A percentile compares a stretch with the other conserved stretches of the same genome.
phyloP scores from a whole-genome alignment of 768 basidiomycete genomes.

The Pisolithus microcarpus region DNA sequence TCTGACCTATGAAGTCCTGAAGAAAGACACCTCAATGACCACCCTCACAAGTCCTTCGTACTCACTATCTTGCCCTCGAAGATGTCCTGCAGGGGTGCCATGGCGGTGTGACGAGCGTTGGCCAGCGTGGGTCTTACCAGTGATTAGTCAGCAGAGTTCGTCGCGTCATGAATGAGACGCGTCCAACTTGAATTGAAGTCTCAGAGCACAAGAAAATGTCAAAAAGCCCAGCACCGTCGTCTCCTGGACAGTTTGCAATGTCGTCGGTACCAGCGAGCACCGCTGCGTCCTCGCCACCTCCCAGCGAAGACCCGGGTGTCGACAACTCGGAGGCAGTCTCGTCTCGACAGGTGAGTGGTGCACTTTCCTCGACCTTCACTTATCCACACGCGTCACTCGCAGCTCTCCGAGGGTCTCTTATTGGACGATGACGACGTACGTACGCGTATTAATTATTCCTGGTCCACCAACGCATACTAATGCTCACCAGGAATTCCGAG shows the following conservation, averaged over 20 bases:
- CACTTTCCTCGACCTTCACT: background rate
- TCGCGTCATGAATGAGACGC: background rate
- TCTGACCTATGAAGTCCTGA: slow-evolving; percentile 29
- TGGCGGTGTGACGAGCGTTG: slow-evolving; percentile 4
- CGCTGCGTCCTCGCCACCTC: slow-evolving; percentile 22
- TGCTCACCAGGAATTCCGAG: background rate
- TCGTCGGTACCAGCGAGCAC: slow-evolving; percentile 21
- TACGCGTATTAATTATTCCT: background rate
- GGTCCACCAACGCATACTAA: background rate
- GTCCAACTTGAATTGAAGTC: background rate
- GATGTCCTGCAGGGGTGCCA: slow-evolving; percentile 19
- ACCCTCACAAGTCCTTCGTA: background rate
- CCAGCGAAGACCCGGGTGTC: slow-evolving; percentile 5
- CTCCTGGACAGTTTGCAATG: slow-evolving; percentile 4
- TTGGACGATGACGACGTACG: background rate
- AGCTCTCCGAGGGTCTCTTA: background rate
- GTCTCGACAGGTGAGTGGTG: background rate
- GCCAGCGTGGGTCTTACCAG: background rate
- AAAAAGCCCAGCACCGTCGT: slow-evolving; percentile 11
- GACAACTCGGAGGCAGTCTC: background rate
- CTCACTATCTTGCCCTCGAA: slow-evolving; percentile 27
- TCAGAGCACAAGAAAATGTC: slow-evolving; percentile 12
- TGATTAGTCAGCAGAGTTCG: background rate
- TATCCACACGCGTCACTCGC: background rate
- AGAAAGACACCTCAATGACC: background rate